These are phyloP conservation scores for Volvariella volvacea DNA, from an alignment of 1,284 basidiomycete species.

Conservation along the genomic window DNA sequence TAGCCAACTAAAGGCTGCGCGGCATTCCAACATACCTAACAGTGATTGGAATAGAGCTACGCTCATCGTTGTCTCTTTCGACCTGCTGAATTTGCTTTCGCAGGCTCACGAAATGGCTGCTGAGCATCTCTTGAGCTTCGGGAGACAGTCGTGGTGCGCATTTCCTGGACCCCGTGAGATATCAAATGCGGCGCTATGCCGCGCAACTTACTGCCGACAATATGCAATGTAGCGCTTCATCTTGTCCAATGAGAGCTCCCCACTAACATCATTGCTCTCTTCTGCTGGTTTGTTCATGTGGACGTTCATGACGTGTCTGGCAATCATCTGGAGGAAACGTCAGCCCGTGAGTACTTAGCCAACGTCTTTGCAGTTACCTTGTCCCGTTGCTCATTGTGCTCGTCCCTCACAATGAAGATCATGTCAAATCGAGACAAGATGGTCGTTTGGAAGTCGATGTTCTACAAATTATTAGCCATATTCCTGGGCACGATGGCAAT, in stretches of 20 bases:
- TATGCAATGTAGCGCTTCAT: conserved; percentile 98
- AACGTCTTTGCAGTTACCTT: conserved; percentile 37
- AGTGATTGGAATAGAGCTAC: conserved; percentile 97
- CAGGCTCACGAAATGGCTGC: conserved; percentile 93
- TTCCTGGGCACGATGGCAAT: neutral
- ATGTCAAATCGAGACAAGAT: conserved; percentile 99
- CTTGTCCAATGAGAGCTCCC: conserved; percentile 96
- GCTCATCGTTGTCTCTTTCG: conserved; percentile 94
- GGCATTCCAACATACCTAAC: conserved; percentile 62
- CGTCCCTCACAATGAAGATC: conserved; percentile 99
- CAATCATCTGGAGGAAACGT: conserved; percentile 65
- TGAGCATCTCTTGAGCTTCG: conserved; percentile 95
- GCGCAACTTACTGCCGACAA: conserved; percentile 74
- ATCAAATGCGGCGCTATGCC: neutral
- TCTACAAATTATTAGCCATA: conserved; percentile 38
- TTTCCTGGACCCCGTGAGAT: conserved; percentile 51
- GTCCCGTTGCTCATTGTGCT: conserved; percentile 94
- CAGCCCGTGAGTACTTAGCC: neutral
- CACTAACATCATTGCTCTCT: conserved; percentile 60
- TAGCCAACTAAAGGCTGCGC: neutral
- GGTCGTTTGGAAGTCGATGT: conserved; percentile 98
- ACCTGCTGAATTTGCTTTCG: conserved; percentile 95
- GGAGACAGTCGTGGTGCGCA: conserved; percentile 92
- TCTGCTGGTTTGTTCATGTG: conserved; percentile 88
- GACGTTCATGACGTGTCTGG: conserved; percentile 97